phyloP scores from a whole-genome alignment of 495 filamentous ascomycete genomes.

The Aspergillus sclerotioniger region DNA sequence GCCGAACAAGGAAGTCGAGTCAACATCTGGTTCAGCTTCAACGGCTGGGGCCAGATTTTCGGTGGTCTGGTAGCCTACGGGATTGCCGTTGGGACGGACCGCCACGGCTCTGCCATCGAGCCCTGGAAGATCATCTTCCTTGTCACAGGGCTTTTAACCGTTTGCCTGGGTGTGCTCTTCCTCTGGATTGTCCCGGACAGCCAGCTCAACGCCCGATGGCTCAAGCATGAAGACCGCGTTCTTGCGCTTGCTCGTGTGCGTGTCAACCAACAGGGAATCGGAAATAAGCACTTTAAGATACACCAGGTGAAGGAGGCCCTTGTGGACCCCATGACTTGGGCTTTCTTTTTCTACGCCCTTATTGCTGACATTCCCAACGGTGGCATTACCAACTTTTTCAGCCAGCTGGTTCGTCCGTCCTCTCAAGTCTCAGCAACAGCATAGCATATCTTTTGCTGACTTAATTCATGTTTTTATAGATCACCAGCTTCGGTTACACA shows the following conservation, averaged over 20 bases:
- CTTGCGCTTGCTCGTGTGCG: conserved; percentile 61
- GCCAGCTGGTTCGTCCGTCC: conserved; percentile 45
- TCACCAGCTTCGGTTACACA: conserved; percentile 49
- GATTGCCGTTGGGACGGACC: conserved; percentile 56
- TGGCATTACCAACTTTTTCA: conserved; percentile 72
- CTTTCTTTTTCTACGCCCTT: conserved; percentile 62
- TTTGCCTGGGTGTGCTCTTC: conserved; percentile 56
- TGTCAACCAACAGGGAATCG: conserved; percentile 65
- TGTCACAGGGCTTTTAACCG: conserved; percentile 61
- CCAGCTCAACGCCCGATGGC: conserved; percentile 65
- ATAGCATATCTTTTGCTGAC: conserved; percentile 32
- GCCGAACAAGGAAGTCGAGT: conserved; percentile 56
- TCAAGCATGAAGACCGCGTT: conserved; percentile 59
- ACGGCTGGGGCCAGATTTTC: conserved; percentile 59
- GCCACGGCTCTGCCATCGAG: conserved; percentile 52
- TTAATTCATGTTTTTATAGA: conserved; percentile 17
- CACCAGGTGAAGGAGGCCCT: conserved; percentile 62
- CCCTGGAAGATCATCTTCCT: conserved; percentile 71
- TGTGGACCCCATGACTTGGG: conserved; percentile 61
- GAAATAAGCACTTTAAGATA: conserved; percentile 66
- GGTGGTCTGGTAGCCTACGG: conserved; percentile 64
- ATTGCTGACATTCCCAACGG: conserved; percentile 65
- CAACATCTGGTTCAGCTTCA: conserved; percentile 64
- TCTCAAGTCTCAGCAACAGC: conserved; percentile 8
- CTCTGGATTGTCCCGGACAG: conserved; percentile 66